Evolutionary conservation across 176 grass and related monocot genomes (phyloP).

Genomic region (Cymbopogon citratus): DNA sequence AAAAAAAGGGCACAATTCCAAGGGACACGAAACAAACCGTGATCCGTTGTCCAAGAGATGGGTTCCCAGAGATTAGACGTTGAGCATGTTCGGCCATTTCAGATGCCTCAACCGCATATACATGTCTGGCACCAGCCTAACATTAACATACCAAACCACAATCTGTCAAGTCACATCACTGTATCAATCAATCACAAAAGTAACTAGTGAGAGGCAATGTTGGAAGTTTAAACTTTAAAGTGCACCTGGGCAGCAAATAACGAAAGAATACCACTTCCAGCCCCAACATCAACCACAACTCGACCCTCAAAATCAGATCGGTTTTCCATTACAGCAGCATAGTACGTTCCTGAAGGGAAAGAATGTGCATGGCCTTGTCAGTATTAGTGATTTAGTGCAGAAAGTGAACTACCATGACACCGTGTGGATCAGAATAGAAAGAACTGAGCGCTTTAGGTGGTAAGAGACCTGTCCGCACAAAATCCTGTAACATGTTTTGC

Average conservation of each 20-base stretch:
- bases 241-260: conserved; percentile 96
- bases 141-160: conserved; percentile 16
- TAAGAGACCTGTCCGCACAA: conserved; percentile 85
- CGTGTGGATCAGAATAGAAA: background rate
- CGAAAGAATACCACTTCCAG: conserved; percentile 98
- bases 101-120: conserved; percentile 96
- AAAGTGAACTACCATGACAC: conserved; percentile 4
- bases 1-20: conserved; percentile 18
- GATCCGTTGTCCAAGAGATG: conserved; percentile 80
- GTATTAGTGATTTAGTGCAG: conserved; percentile 5
- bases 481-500: conserved; percentile 99
- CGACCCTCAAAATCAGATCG: conserved; percentile 76
- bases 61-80: conserved; percentile 77
- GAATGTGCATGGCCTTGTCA: background rate
- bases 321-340: conserved; percentile 97
- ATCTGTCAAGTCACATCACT: background rate
- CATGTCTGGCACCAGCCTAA: conserved; percentile 99
- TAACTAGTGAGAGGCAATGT: background rate
- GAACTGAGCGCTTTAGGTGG: background rate
- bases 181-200: background rate
- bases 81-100: conserved; percentile 98
- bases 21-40: conserved; percentile 65
- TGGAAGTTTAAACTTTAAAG: conserved; percentile 17
- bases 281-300: conserved; percentile 99
- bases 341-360: conserved; percentile 80